Evolutionary conservation across 352 stramenopile species (phyloP).

Genomic region (Phytophthora multivora): DNA sequence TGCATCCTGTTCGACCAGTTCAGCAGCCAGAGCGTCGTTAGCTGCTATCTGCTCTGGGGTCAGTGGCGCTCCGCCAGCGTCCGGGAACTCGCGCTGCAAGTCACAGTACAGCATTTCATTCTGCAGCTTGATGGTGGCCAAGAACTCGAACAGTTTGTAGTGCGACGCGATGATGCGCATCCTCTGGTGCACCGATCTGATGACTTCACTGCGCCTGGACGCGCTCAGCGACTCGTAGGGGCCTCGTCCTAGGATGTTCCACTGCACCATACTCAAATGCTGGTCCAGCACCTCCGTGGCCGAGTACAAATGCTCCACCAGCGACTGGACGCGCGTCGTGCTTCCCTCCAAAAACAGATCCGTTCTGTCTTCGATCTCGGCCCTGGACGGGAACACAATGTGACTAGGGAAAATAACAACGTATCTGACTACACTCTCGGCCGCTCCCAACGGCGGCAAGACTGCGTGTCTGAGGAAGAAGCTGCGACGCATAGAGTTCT

Average conservation of each 20-base stretch:
- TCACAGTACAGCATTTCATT: conserved; percentile 86
- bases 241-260: conserved; percentile 82
- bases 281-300: conserved; percentile 83
- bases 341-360: conserved; percentile 79
- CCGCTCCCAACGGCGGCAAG: conserved; percentile 64
- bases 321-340: conserved; percentile 66
- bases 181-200: conserved; percentile 73
- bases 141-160: conserved; percentile 86
- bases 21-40: conserved; percentile 44
- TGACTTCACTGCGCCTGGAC: conserved; percentile 63
- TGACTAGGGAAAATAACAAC: conserved; percentile 81
- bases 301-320: conserved; percentile 87
- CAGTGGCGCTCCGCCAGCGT: conserved; percentile 55
- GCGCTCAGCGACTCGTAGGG: conserved; percentile 78
- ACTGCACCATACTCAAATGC: conserved; percentile 87
- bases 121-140: conserved; percentile 82
- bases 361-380: conserved; percentile 77
- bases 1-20: conserved; percentile 57
- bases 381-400: conserved; percentile 78
- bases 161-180: conserved; percentile 72
- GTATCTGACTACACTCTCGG: conserved; percentile 71
- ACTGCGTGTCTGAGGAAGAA: conserved; percentile 73
- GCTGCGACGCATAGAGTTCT: conserved; percentile 73
- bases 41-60: conserved; percentile 40
- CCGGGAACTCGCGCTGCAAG: conserved; percentile 58